Conservation (phyloP, 306 rosid species). For the Quercus wislizeni region DNA sequence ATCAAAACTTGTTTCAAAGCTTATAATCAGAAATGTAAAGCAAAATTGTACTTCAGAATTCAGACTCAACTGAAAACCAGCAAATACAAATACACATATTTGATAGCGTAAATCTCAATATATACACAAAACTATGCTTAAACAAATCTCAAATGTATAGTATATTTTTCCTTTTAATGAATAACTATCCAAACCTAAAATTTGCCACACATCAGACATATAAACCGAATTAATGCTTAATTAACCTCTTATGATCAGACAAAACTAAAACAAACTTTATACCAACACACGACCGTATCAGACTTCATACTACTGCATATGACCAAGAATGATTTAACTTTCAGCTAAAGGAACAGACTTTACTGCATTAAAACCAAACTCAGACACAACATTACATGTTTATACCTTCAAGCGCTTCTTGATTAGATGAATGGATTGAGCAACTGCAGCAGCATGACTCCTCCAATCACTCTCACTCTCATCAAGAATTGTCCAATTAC, state of each 20-base stretch:
- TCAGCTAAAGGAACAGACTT: not conserved
- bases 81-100: not conserved
- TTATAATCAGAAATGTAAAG: not conserved
- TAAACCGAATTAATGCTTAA: not conserved
- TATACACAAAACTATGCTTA: not conserved
- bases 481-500: conserved; percentile 60
- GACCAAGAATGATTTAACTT: not conserved
- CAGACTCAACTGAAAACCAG: not conserved
- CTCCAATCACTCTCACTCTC: conserved; percentile 82
- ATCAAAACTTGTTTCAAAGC: not conserved
- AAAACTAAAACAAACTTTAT: not conserved
- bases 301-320: not conserved
- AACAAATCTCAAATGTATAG: not conserved
- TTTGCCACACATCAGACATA: not conserved
- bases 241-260: not conserved
- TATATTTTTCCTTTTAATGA: not conserved
- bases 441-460: conserved; percentile 83
- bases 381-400: not conserved
- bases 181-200: not conserved
- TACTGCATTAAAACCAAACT: not conserved
- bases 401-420: conserved; percentile 82
- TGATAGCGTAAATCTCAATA: not conserved
- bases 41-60: not conserved
- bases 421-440: conserved; percentile 75
- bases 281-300: not conserved